Evolutionary conservation across 2,329 filamentous ascomycete genomes (phyloP).

Genomic region (Dryadomyces quercivorus): DNA sequence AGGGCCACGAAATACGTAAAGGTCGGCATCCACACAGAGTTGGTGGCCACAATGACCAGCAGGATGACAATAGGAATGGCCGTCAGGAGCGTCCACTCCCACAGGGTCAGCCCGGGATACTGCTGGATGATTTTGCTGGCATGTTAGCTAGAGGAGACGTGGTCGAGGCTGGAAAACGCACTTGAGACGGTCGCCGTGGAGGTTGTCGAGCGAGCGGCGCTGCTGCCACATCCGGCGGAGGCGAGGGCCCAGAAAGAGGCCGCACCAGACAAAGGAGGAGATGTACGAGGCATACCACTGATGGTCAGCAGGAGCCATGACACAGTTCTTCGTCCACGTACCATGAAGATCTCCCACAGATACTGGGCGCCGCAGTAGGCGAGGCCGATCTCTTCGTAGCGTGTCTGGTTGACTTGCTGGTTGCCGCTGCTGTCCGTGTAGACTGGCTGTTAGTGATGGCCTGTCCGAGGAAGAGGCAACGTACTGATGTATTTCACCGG

Average conservation of each 20-base stretch:
- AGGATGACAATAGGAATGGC: conserved; percentile 8
- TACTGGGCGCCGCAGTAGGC: conserved; percentile 11
- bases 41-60: conserved; percentile 10
- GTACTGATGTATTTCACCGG: conserved; percentile 6
- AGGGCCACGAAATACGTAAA: conserved; percentile 13
- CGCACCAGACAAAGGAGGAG: conserved; percentile 3
- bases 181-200: neutral
- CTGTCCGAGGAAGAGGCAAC: neutral
- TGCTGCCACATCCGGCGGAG: neutral
- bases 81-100: neutral
- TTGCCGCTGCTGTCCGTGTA: conserved; percentile 6
- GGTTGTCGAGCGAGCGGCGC: neutral
- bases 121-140: neutral
- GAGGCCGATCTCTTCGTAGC: conserved; percentile 12
- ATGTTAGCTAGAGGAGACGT: neutral
- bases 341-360: conserved; percentile 13
- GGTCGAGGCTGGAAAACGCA: too few relatives aligned
- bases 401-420: conserved; percentile 10
- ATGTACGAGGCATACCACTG: conserved; percentile 6
- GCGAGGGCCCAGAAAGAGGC: conserved; percentile 1
- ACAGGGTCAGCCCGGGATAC: neutral
- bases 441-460: neutral
- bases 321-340: neutral
- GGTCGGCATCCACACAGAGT: conserved; percentile 11
- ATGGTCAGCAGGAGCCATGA: neutral